Conservation (phyloP, 768 basidiomycete genomes). For the Gymnopilus junonius region DNA sequence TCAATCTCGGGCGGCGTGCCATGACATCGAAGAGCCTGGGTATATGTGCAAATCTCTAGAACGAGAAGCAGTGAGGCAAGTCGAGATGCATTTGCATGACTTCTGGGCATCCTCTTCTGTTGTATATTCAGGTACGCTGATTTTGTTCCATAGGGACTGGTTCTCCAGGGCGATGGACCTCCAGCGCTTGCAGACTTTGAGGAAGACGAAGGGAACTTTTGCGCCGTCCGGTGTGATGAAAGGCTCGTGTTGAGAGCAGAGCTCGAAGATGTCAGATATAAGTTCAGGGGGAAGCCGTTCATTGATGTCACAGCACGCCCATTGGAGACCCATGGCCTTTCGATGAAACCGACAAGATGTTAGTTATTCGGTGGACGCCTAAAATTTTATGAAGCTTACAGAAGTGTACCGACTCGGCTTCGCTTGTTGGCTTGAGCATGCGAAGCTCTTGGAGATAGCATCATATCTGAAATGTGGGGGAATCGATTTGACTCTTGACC, state of each 20-base stretch:
- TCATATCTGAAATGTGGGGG: neutral
- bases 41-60: neutral
- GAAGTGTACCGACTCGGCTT: neutral
- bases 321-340: neutral
- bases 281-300: neutral
- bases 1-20: neutral
- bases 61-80: neutral
- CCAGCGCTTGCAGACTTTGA: neutral
- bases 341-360: too few species aligned
- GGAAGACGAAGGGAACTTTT: neutral
- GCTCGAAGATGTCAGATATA: neutral
- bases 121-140: neutral
- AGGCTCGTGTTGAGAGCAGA: neutral
- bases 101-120: neutral
- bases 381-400: too few species aligned
- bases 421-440: neutral
- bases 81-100: neutral
- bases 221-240: neutral
- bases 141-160: neutral
- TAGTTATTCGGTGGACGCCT: too few species aligned
- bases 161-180: neutral
- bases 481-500: neutral
- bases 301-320: neutral
- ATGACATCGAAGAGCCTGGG: neutral
- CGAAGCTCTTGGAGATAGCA: neutral